These are phyloP conservation scores for Lichtheimia hyalospora DNA, from an alignment of 371 early-diverging fungal species.

Conservation along the genomic window DNA sequence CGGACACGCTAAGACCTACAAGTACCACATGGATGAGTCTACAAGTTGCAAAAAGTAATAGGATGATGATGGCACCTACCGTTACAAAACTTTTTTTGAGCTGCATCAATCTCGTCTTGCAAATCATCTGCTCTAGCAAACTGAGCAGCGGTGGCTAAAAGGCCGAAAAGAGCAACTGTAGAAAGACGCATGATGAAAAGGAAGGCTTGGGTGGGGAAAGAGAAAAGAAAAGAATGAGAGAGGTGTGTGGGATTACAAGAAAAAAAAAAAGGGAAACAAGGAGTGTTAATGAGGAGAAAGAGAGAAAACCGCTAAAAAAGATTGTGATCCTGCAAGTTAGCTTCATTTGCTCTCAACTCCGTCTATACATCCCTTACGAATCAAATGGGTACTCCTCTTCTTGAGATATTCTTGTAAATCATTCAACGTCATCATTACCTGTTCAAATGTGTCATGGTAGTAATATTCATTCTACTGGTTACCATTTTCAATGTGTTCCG, in stretches of 20 bases:
- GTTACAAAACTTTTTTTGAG: constrained; percentile 48
- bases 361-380: no score
- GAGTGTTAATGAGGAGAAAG: not conserved
- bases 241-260: constrained; percentile 3
- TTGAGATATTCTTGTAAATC: no score
- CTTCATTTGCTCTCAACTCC: no score
- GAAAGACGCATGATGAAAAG: constrained; percentile 31
- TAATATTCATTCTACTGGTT: no score
- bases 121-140: constrained; percentile 36
- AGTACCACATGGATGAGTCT: not conserved
- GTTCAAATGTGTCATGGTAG: no score
- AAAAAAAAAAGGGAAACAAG: not conserved
- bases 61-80: constrained; percentile 18
- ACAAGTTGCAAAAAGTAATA: not conserved
- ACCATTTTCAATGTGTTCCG: no score
- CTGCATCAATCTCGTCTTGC: constrained; percentile 42
- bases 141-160: constrained; percentile 21
- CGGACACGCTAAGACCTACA: constrained; percentile 33
- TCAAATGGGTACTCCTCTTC: no score
- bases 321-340: no score
- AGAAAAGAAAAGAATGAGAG: not conserved
- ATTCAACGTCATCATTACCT: no score
- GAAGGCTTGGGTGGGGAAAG: constrained; percentile 3
- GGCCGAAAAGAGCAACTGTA: constrained; percentile 20
- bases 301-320: no score